Evolutionary conservation across 177 flowering plant species (phyloP), one percentile per base, ranked within the genome.

Genomic region (Tripterygium wilfordii): DNA sequence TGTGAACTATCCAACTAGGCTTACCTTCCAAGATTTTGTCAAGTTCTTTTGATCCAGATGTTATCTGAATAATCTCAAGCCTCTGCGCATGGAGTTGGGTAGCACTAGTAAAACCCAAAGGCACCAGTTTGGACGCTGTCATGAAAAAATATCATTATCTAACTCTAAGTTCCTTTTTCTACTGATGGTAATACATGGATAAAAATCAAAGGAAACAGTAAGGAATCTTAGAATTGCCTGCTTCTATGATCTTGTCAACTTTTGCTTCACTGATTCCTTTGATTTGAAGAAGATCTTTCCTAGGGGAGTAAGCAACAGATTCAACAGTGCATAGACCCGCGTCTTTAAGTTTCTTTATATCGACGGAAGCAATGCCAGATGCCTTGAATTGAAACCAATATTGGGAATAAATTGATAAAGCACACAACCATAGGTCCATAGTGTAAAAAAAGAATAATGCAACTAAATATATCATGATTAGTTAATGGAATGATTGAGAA

Each of bases 211-310:
- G n/a, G n/a, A n/a, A n/a, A n/a, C n/a, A n/a, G n/a, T 28, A 8
- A 25, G 9, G 5, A 12, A 48, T 16, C n/a, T n/a, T n/a, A 20
- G 22, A 6, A 19, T 19, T 48, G 58, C 98, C 98, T 63, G 96
- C 98, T 72, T 88, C 96, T 17, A 88, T 69, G 57, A 88, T 83
- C 66, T 85, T 91, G 64, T 91, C 96, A 49, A 91, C 96, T 74
- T 88, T 91, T 45, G 95, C 90, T 53, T 91, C 98, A 57, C 96
- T 88, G 36, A 91, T 88, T 53, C 98, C 98, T 66, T 91, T 91
- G 25, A 91, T 88, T 51, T 81, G 98, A 52, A 88, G 69, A 51
- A 91, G 87, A 37, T 91, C 96, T 60, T 88, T 91, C 61, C 96
- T 73, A 8, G 98, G 95, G 53, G 92, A 63, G 58, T 79, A 85